A percentile compares a stretch with the other conserved stretches of the same genome.
phyloP scores from a whole-genome alignment of 2,329 filamentous ascomycete species.

The Botrytis tulipae region DNA sequence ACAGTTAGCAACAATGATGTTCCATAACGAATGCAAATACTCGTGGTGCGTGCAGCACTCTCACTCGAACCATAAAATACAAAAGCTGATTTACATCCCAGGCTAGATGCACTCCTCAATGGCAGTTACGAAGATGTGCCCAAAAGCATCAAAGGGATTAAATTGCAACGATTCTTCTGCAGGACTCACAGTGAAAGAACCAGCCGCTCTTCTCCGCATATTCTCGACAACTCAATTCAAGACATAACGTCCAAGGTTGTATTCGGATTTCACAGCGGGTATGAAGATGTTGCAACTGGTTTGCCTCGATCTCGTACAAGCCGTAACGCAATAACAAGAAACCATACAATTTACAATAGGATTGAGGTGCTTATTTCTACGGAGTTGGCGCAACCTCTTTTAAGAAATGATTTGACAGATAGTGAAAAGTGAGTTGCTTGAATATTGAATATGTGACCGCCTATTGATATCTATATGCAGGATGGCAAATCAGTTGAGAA shows the following conservation, averaged over 20 bases:
- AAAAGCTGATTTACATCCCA: background rate
- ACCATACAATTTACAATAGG: background rate
- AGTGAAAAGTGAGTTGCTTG: background rate
- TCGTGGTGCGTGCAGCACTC: background rate
- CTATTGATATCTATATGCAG: background rate
- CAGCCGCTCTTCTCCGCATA: background rate
- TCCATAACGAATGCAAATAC: conserved; percentile 8
- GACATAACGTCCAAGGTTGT: background rate
- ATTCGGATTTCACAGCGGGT: conserved; percentile 8
- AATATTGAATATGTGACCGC: background rate
- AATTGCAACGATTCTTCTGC: background rate
- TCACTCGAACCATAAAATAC: too few relatives aligned
- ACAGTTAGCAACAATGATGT: conserved; percentile 7
- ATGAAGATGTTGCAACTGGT: conserved; percentile 5
- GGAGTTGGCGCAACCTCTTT: conserved; percentile 5
- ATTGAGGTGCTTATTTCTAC: conserved; percentile 1
- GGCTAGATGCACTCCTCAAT: conserved; percentile 9
- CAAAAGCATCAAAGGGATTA: background rate
- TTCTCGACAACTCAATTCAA: background rate
- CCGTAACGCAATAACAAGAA: conserved; percentile 11
- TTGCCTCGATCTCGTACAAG: background rate
- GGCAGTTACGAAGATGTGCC: background rate
- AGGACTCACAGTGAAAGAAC: background rate
- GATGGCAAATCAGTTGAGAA: background rate
- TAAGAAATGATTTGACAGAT: conserved; percentile 6